Percentiles rank a stretch among this genome's conserved stretches.
Evolutionary conservation across 1,284 basidiomycete genomes (phyloP).

Genomic region (Puccinia hordei): DNA sequence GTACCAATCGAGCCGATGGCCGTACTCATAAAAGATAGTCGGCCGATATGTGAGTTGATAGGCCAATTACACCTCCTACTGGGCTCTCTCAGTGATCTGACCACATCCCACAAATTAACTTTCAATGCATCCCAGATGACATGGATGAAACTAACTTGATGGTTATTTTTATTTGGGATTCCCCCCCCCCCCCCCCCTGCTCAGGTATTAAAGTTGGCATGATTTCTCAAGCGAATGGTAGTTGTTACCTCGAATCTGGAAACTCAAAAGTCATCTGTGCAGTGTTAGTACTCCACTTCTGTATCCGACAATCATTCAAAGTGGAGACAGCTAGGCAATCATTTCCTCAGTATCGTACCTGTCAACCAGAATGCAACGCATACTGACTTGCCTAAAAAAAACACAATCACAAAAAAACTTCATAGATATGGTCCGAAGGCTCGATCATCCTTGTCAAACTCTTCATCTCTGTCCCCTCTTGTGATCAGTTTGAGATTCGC

Average conservation of each 20-base stretch:
- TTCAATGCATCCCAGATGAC: no score
- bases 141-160: background rate
- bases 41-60: slow-evolving; percentile 15
- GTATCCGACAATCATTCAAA: background rate
- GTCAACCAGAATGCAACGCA: no score
- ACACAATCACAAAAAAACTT: background rate
- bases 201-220: slow-evolving; percentile 22
- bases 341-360: background rate
- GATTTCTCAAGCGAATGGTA: slow-evolving; percentile 32
- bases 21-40: background rate
- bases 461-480: slow-evolving; percentile 15
- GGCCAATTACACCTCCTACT: background rate
- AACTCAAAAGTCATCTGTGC: slow-evolving; percentile 37
- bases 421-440: slow-evolving; percentile 37
- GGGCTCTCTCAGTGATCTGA: background rate
- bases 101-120: background rate
- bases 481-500: slow-evolving; percentile 28
- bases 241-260: slow-evolving; percentile 32
- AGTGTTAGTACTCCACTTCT: slow-evolving; percentile 20
- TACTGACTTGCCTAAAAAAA: background rate
- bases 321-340: background rate
- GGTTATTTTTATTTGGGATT: background rate
- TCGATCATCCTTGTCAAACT: slow-evolving; percentile 29
- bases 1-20: slow-evolving; percentile 11
- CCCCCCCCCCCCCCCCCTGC: background rate